phyloP scores from a whole-genome alignment of 257 asterid species.

The Jacaranda mimosifolia region DNA sequence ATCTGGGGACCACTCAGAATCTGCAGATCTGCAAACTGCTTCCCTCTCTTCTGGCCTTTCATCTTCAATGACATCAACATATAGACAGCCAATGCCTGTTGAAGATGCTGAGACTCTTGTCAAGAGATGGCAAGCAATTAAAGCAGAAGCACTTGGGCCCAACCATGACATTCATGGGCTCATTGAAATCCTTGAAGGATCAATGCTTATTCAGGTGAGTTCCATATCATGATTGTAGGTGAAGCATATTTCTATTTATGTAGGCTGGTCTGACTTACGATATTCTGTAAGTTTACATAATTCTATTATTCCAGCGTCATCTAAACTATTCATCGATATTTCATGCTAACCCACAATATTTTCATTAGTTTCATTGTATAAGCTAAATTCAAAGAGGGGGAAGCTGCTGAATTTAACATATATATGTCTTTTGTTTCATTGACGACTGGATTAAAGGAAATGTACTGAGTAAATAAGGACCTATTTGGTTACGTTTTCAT shows the following conservation, averaged over 20 bases:
- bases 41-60: constrained; percentile 71
- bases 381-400: constrained; percentile 20
- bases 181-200: constrained; percentile 82
- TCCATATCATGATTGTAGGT: constrained; percentile 36
- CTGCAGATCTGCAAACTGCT: constrained; percentile 56
- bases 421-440: background rate
- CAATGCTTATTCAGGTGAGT: constrained; percentile 93
- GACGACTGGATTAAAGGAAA: constrained; percentile 14
- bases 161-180: constrained; percentile 72
- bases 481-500: too few species aligned
- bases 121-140: constrained; percentile 83
- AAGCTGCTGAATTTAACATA: constrained; percentile 23
- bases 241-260: constrained; percentile 22
- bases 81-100: constrained; percentile 74
- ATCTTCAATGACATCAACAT: constrained; percentile 55
- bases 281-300: constrained; percentile 3
- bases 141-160: constrained; percentile 95
- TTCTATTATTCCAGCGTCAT: constrained; percentile 14
- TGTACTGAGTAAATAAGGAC: background rate
- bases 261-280: constrained; percentile 11
- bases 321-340: background rate
- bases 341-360: constrained; percentile 11
- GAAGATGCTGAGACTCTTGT: constrained; percentile 97
- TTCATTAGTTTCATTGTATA: background rate
- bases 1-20: constrained; percentile 50